phyloP scores from a whole-genome alignment of 495 filamentous ascomycete genomes.

The Podospora bellae-mahoneyi region DNA sequence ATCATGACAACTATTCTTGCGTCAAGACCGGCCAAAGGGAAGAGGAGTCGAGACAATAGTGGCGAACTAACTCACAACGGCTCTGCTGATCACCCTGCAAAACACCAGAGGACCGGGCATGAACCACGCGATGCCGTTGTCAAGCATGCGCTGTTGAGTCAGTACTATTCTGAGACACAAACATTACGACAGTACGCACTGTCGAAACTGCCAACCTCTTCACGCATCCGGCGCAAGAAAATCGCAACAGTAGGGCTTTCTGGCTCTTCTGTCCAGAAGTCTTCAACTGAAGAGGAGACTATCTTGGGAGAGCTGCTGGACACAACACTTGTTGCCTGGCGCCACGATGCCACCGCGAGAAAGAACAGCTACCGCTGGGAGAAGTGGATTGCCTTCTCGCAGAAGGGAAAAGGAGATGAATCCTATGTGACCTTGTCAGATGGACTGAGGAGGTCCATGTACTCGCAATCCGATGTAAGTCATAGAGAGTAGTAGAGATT shows the following conservation, averaged over 20 bases:
- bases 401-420: constrained; percentile 53
- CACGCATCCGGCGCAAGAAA: constrained; percentile 45
- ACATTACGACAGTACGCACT: constrained; percentile 71
- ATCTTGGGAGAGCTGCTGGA: constrained; percentile 60
- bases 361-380: constrained; percentile 45
- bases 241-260: constrained; percentile 41
- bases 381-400: constrained; percentile 66
- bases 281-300: constrained; percentile 33
- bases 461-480: constrained; percentile 61
- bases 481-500: no score
- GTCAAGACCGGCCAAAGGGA: constrained; percentile 18
- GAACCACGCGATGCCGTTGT: constrained; percentile 18
- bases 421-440: constrained; percentile 50
- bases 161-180: constrained; percentile 67
- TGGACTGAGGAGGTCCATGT: constrained; percentile 38
- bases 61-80: constrained; percentile 13
- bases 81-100: constrained; percentile 17
- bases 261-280: constrained; percentile 22
- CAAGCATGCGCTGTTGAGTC: constrained; percentile 65
- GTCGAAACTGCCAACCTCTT: constrained; percentile 43
- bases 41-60: constrained; percentile 21
- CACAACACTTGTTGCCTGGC: constrained; percentile 60
- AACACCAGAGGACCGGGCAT: constrained; percentile 18
- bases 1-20: not conserved
- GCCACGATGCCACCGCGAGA: not conserved